Evolutionary conservation across 495 filamentous ascomycete genomes (phyloP), one percentile per base, ranked within the genome.

Genomic region (Penicillium malachiteum): DNA sequence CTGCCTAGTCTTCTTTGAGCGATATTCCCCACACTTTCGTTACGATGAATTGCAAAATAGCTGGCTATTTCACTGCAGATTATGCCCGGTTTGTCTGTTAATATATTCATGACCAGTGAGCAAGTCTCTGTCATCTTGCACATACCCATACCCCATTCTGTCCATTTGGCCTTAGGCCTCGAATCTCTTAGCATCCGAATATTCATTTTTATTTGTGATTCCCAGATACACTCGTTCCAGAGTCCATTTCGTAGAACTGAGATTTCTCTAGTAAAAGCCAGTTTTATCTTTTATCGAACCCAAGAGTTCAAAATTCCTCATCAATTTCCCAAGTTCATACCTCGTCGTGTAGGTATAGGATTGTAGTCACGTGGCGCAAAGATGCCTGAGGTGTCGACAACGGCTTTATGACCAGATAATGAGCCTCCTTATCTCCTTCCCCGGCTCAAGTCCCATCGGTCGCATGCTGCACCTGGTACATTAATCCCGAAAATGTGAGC

Each of bases 71-170:
- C 49, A 50, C 53, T 62, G 58, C 50, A 44, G 30, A 40, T 60
- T 18, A 68, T 61, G 60, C 61, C 53, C 48, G 32, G 63, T 48
- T 48, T 42, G 48, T 37, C 41, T 55, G 37, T 60, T 55, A 40
- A 64, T 60, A 59, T 45, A 39, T 56, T 62, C 56, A 68, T 41
- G 55, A 65, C 40, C 53, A 59, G 45, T 48, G 62, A 67, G 54
- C 54, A 38, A 55, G 35, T 58, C 56, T 61, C 48, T 51, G 44
- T 30, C 51, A 57, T 41, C 31, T 56, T 63, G 56, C 55, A 67
- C 54, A 67, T 67, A 65, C 55, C 48, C 62, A 26, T 26, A 26
- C 21, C 21, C 49, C 40, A 33, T 37, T n/a, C 42, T 48, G 43
- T 35, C 31, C 54, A 54, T 35, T 6, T 55, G 52, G 43, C 40